Base-by-base conservation (phyloP, 208 protist genomes). In the Leishmania tarentolae region DNA sequence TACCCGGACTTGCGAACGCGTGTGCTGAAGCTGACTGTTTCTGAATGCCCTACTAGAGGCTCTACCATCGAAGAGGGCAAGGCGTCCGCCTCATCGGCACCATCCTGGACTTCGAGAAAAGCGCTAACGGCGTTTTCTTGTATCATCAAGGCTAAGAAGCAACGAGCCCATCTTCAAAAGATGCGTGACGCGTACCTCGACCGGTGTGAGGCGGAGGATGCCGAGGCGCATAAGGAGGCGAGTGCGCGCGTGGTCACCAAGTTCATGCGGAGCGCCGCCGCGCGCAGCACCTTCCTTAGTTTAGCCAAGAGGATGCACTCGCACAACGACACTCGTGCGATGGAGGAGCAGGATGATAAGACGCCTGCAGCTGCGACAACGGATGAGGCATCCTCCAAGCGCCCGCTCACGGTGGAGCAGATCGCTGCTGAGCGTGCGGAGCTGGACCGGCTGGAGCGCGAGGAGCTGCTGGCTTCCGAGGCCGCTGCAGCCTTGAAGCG, bases 131-230 rank as follows among this genome's bases (percentile, higher is more conserved):
- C n/a, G 2, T 85, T 81, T 24, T 24, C 31, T 3, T 2, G 46
- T 40, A 50, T 81, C 35, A 53, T 79, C 52, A 70, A 84, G 56
- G 75, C 76, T 28, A 87, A 87, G 80, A 61, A 68, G 75, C 44
- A 79, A 80, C 75, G 59, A 7, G 59, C 80, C 28, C 35, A 61
- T 47, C 78, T 31, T 15, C 79, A 80, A 56, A 37, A 21, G 31
- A 59, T 72, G 42, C 82, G 82, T 19, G 82, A 81, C 72, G 77
- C 72, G 4, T 81, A 81, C 76, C 82, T 85, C 21, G 77, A 81
- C 21, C 59, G 44, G 72, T 75, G 82, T 44, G 63, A 19, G 21
- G 71, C 46, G 15, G 72, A 57, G 77, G 73, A 78, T 24, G 72
- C 57, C 1, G 82, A 35, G 5, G 76, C 77, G 21, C 77, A 79